Evolutionary conservation across 1,284 basidiomycete species (phyloP), one percentile per base, ranked within the genome.

Genomic region (Pyrrhoderma noxium): DNA sequence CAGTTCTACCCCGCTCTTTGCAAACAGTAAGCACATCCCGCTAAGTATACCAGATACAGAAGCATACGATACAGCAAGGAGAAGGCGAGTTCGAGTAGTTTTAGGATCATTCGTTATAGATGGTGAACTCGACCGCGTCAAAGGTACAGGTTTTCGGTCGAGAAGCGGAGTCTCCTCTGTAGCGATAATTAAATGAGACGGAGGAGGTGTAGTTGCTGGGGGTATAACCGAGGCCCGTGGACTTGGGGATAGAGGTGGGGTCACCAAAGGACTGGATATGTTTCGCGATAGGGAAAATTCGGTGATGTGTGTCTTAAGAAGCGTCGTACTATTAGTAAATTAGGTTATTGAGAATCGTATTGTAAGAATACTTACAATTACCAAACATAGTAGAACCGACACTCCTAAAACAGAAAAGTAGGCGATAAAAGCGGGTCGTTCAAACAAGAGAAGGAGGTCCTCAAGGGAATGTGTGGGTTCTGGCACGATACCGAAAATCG

Each of bases 1-100:
- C 8, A 98, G 74, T 67, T 96, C 93, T 8, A 96, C 89, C 2
- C 91, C 93, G 48, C 89, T 91, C 71, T 98, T 98, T 31, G 94
- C 93, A 55, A 97, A 89, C 4, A 98, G 73, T 37, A 98, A 72
- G 62, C 93, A 96, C 76, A 96, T 87, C 23, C 93, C 94, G 0
- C 89, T 92, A 14, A 97, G 73, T n/a, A 92, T 93, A 0, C 93
- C 94, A 1, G 89, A 92, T 40, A 85, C 82, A 1, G 90, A 91
- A 8, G 92, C 89, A 65, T 93, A 98, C 0, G 90, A 89, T 38
- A 95, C 77, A 2, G 92, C 88, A 19, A 94, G 71, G 42, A 86
- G 69, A 1, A 91, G 69, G 7, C 81, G 77, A 1, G 79, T 85
- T 25, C 75, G 76, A 58, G 71, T 63, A 36, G 64, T 60, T 16